Evolutionary conservation across 163 green algal genomes (phyloP), one percentile per base, ranked within the genome.

Genomic region (Chloromonas sp.): DNA sequence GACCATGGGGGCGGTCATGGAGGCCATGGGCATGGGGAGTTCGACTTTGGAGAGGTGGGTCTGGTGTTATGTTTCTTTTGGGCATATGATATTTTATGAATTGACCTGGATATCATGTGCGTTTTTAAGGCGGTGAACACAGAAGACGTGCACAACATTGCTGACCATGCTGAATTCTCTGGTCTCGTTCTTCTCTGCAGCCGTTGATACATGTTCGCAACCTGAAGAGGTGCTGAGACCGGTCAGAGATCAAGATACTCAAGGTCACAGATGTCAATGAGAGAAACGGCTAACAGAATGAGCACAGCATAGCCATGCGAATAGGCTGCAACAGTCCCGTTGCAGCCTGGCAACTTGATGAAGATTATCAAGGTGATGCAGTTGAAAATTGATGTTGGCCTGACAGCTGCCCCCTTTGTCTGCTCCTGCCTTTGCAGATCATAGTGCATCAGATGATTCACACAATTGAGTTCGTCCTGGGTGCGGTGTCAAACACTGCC

Each of bases 391-490:
- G 13, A 76, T 8, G 8, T 76, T 76, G 70, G 8, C 13, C 13
- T 8, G 8, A 8, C 13, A 13, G 8, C 8, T 13, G 70, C 13
- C 70, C 70, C 70, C 8, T 13, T n/a, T 13, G 58, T 79, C 15
- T 79, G 3, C 61, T 1, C 61, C 3, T 57, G 80, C 62, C 61
- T 36, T 36, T 36, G 36, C 36, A 36, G 36, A 36, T 88, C 81
- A 85, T 88, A 81, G 85, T 88, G 58, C 85, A 88, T 62, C 85
- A 99, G 93, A 98, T 98, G 94, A 99, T 99, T 87, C 97, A 99
- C 94, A 99, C 97, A 3, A 99, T 99, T 74, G 97, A 99, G 92
- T 99, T 99, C 90, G 97, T 99, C 82, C 93, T 99, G 86, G 97
- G 97, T 14, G 96, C 97, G 58, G 95, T 99, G 2, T 98, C 93